Conservation (phyloP, 495 filamentous ascomycete genomes). For the Aspergillus steynii region DNA sequence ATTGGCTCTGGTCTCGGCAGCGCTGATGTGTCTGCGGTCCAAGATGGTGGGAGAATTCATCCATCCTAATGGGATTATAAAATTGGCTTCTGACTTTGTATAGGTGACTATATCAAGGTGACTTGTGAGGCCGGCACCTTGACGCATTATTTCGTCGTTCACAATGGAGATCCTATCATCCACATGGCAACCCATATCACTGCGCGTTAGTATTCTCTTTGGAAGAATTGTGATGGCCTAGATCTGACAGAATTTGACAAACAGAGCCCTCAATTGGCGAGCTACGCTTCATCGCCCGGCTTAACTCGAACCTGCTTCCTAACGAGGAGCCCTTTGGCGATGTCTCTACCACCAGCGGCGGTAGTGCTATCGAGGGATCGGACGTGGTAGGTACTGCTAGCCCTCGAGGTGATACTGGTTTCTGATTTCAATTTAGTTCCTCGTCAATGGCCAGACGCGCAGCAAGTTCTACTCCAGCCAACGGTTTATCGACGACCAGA, state of each 20-base stretch:
- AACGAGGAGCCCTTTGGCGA: slow-evolving; percentile 48
- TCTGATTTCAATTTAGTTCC: slow-evolving; percentile 29
- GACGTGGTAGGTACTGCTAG: slow-evolving; percentile 48
- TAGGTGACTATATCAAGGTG: slow-evolving; percentile 59
- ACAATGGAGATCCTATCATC: slow-evolving; percentile 57
- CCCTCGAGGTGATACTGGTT: neutral
- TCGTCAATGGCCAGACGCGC: slow-evolving; percentile 61
- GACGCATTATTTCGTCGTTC: slow-evolving; percentile 64
- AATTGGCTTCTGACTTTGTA: slow-evolving; percentile 4
- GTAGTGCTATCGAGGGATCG: slow-evolving; percentile 56
- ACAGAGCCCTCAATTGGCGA: slow-evolving; percentile 61
- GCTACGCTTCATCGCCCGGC: slow-evolving; percentile 63
- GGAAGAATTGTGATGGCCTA: neutral
- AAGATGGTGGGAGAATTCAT: slow-evolving; percentile 32
- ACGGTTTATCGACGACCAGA: slow-evolving; percentile 65
- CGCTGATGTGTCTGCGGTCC: slow-evolving; percentile 55
- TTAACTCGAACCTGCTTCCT: slow-evolving; percentile 55
- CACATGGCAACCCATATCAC: slow-evolving; percentile 67
- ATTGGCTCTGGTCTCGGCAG: slow-evolving; percentile 61
- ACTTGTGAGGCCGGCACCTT: slow-evolving; percentile 60
- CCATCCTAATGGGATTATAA: slow-evolving; percentile 19
- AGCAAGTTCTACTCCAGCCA: slow-evolving; percentile 70
- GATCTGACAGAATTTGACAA: slow-evolving; percentile 3
- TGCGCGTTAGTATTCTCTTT: slow-evolving; percentile 23
- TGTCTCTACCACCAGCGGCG: slow-evolving; percentile 53